Base-by-base conservation (phyloP, 1,284 basidiomycete species). In the Pisolithus thermaeus region DNA sequence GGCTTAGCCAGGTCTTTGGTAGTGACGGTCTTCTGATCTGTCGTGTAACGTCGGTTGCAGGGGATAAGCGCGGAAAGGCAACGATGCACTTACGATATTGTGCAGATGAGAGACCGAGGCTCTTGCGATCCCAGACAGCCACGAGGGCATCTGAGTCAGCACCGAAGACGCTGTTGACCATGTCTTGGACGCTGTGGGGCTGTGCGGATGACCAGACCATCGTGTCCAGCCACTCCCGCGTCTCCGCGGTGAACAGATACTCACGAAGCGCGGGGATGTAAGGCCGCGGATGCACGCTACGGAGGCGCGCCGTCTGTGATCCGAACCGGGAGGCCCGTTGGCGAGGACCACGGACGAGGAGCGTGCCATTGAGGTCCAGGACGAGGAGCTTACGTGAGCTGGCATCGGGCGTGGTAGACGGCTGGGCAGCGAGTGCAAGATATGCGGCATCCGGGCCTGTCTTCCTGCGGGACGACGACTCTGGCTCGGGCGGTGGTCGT, bases 121-220 rank as follows among this genome's bases (percentile, higher is more conserved):
- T 88, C 60, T 88, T 87, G 46, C 91, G 71, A 6, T 87, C 86
- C 91, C 90, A 93, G 0, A 91, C 72, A 0, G 82, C 83, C 20
- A 78, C 67, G 9, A 92, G 64, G 39, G 71, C 65, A 11, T 62
- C 59, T 51, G 71, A 73, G 27, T 70, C 58, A 4, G 68, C 58
- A 3, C 70, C 76, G 63, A 86, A 89, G 53, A 74, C 76, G 47
- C 70, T 73, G 28, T 74, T 63, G 0, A 87, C 83, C 87, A 90
- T 89, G 57, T 82, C 80, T 0, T 73, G 67, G 3, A 94, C 92
- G 59, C 83, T 92, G 51, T 84, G 79, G 0, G 87, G 85, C 63
- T 90, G 85, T 1, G 91, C 91, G 1, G 85, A 89, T 56, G 86
- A 90, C 91, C 92, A 94, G 1, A 94, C 80, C 81, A 93, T 88